Conservation (phyloP, 1,284 basidiomycete species). For the Pterulicium gracile region DNA sequence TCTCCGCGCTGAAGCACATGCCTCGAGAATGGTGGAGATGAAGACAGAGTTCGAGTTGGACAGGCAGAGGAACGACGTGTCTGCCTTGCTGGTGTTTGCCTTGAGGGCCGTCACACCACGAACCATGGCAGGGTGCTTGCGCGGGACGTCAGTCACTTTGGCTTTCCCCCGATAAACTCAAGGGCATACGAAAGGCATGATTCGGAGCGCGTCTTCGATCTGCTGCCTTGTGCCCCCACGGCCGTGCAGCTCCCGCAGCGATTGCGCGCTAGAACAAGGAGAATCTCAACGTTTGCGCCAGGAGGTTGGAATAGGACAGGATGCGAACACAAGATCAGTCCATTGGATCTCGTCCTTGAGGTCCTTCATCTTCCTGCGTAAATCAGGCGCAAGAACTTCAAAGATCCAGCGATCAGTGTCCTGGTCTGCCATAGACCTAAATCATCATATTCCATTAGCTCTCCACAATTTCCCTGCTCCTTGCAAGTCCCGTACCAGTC, state of each 20-base stretch:
- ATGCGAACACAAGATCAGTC: conserved; percentile 86
- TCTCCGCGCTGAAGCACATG: conserved; percentile 17
- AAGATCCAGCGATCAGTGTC: conserved; percentile 96
- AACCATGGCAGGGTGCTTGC: conserved; percentile 94
- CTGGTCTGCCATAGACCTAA: conserved; percentile 88
- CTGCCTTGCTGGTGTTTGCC: conserved; percentile 27
- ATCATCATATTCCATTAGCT: too few relatives aligned
- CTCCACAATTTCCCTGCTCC: too few relatives aligned
- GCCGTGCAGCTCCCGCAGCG: conserved; percentile 59
- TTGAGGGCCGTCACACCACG: conserved; percentile 79
- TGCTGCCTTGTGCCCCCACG: conserved; percentile 63
- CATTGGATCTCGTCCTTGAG: conserved; percentile 69
- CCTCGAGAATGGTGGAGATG: conserved; percentile 83
- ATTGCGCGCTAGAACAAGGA: conserved; percentile 48
- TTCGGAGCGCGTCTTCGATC: conserved; percentile 68
- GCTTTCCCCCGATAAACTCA: conserved; percentile 1
- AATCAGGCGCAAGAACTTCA: conserved; percentile 80
- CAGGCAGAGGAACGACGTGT: conserved; percentile 82
- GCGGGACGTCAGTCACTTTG: conserved; percentile 3
- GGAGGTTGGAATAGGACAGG: conserved; percentile 3
- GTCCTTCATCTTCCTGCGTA: conserved; percentile 77
- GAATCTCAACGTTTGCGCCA: neutral
- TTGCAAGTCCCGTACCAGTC: conserved; percentile 96
- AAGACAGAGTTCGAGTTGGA: conserved; percentile 93
- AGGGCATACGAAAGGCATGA: conserved; percentile 79